Evolutionary conservation across 2,329 filamentous ascomycete species (phyloP).

Genomic region (Colletotrichum sp.): DNA sequence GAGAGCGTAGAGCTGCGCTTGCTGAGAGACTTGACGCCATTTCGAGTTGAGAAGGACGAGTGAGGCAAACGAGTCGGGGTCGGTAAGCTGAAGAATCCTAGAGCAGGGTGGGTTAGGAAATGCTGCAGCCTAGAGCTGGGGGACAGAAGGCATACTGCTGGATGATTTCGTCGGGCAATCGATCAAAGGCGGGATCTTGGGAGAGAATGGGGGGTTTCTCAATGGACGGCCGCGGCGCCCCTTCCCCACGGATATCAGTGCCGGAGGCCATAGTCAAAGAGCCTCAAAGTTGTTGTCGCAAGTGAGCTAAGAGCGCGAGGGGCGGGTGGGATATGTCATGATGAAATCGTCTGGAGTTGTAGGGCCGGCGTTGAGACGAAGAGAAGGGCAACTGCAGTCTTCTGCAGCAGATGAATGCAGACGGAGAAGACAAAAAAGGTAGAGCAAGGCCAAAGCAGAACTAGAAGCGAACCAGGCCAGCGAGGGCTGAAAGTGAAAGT

Average conservation of each 20-base stretch:
- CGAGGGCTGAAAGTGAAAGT: not conserved
- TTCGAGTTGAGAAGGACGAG: constrained; percentile 68
- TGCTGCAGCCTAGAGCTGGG: not conserved
- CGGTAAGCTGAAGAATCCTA: constrained; percentile 66
- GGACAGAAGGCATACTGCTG: constrained; percentile 58
- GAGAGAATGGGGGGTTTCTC: constrained; percentile 36
- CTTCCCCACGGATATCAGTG: not conserved
- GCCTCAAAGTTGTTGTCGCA: not conserved
- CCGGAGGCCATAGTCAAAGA: constrained; percentile 6
- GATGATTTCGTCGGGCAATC: constrained; percentile 72
- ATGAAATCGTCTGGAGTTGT: constrained; percentile 15
- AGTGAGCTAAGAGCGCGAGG: constrained; percentile 9
- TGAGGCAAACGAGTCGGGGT: constrained; percentile 70
- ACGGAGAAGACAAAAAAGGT: not conserved
- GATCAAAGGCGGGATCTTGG: constrained; percentile 51
- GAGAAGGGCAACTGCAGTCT: not conserved
- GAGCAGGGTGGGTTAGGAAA: not conserved
- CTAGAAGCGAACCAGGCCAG: not conserved
- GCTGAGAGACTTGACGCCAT: constrained; percentile 69
- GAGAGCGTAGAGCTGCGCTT: constrained; percentile 65
- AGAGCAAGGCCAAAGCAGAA: not conserved
- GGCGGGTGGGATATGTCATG: constrained; percentile 4
- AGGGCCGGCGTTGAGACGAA: constrained; percentile 17
- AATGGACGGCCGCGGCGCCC: constrained; percentile 27
- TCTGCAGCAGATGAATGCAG: not conserved